Conservation (phyloP, 2,329 filamentous ascomycete species). For the Penicillium sp. region DNA sequence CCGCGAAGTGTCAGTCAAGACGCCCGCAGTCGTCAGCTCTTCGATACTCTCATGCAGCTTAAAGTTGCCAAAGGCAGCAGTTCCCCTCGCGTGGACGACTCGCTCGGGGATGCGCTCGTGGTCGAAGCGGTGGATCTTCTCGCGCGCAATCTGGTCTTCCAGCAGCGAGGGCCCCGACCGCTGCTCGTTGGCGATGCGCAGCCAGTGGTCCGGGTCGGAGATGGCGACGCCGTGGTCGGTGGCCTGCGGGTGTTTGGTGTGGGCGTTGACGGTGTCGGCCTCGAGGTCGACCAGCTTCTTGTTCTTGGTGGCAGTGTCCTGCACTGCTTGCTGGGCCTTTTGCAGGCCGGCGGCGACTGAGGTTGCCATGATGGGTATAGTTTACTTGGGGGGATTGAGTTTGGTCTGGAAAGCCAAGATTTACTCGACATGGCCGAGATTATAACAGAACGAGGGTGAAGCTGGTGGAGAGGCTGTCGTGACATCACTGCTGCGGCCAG, state of each 20-base stretch:
- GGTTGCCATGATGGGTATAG: conserved; percentile 29
- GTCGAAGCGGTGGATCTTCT: conserved; percentile 77
- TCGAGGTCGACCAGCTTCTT: conserved; percentile 67
- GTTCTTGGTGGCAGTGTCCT: conserved; percentile 30
- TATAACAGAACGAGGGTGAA: neutral
- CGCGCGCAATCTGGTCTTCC: conserved; percentile 73
- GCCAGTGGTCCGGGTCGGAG: conserved; percentile 76
- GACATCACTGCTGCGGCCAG: conserved; percentile 3
- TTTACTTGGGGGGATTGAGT: neutral
- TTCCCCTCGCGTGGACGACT: conserved; percentile 70
- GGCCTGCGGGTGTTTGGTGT: conserved; percentile 65
- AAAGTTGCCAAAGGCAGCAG: conserved; percentile 70
- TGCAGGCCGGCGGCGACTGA: conserved; percentile 34
- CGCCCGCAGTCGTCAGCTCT: conserved; percentile 66
- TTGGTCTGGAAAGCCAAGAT: neutral
- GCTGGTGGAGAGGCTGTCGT: neutral
- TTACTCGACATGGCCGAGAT: neutral
- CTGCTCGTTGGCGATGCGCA: conserved; percentile 66
- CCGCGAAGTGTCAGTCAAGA: conserved; percentile 71
- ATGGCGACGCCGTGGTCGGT: conserved; percentile 79
- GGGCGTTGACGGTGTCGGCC: conserved; percentile 59
- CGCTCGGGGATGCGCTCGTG: conserved; percentile 73
- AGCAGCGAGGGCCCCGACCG: conserved; percentile 70
- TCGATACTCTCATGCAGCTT: conserved; percentile 66
- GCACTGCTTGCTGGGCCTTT: conserved; percentile 35